These are phyloP conservation scores for Chlamydomonas urium DNA, from an alignment of 139 green algal genomes.

Conservation along the genomic window DNA sequence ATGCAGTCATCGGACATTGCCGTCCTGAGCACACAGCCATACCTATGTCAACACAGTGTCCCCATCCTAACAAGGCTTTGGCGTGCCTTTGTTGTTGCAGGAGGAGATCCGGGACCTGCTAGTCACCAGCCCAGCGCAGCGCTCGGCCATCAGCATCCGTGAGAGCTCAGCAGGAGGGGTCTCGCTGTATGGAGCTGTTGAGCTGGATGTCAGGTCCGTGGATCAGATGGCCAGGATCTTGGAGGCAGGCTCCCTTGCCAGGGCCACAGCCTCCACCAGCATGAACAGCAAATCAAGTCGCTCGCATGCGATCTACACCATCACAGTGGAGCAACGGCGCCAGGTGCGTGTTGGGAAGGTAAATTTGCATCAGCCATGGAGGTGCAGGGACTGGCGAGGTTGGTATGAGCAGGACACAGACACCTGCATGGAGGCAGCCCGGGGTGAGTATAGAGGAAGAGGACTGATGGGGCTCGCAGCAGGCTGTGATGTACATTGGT, in stretches of 20 bases:
- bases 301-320: slow-evolving; percentile 97
- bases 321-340: slow-evolving; percentile 89
- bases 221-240: slow-evolving; percentile 81
- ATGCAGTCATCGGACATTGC: too few species aligned
- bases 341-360: slow-evolving; percentile 30
- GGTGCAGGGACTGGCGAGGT: too few species aligned
- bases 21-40: too few species aligned
- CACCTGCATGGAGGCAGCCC: too few species aligned
- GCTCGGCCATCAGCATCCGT: slow-evolving; percentile 63
- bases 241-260: slow-evolving; percentile 68
- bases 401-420: too few species aligned
- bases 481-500: too few species aligned
- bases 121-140: slow-evolving; percentile 18
- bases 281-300: slow-evolving; percentile 84
- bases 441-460: too few species aligned
- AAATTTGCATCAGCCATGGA: too few species aligned
- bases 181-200: slow-evolving; percentile 69
- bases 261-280: slow-evolving; percentile 76
- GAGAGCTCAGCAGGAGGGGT: slow-evolving; percentile 71
- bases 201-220: slow-evolving; percentile 55
- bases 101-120: slow-evolving; percentile 87
- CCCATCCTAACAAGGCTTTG: too few species aligned
- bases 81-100: too few species aligned
- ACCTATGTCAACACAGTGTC: too few species aligned
- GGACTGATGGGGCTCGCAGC: too few species aligned